A percentile compares a stretch with the other conserved stretches of the same genome.
Conservation (phyloP, 1,284 basidiomycete genomes). For the Trichosporon ovoides region DNA sequence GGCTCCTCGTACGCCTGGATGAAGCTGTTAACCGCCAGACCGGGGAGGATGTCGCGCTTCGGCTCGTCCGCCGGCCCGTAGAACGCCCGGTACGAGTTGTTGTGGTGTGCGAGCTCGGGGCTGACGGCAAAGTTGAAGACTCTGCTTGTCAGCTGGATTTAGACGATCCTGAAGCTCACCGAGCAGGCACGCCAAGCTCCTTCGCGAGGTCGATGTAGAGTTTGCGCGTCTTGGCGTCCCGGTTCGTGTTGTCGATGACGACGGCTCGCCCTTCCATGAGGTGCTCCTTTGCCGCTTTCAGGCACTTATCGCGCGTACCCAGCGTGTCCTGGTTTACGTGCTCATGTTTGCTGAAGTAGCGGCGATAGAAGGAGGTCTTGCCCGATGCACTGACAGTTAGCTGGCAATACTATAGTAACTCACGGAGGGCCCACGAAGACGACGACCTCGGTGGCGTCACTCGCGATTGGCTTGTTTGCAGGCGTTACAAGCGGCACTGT, state of each 20-base stretch:
- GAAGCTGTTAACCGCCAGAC: conserved; percentile 60
- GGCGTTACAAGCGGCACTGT: conserved; percentile 60
- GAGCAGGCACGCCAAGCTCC: conserved; percentile 55
- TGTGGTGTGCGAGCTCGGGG: conserved; percentile 76
- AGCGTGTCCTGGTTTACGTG: conserved; percentile 85
- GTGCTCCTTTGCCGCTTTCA: conserved; percentile 59
- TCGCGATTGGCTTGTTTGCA: conserved; percentile 59
- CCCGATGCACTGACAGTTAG: conserved; percentile 57
- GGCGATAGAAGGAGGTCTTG: conserved; percentile 73
- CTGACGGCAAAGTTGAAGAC: conserved; percentile 69
- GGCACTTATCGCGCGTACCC: conserved; percentile 63
- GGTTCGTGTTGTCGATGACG: conserved; percentile 85
- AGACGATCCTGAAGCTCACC: conserved; percentile 50
- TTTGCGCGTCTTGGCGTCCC: conserved; percentile 62
- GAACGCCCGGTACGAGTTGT: conserved; percentile 76
- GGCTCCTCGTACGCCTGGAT: conserved; percentile 64
- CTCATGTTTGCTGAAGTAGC: conserved; percentile 67
- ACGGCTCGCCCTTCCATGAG: conserved; percentile 60
- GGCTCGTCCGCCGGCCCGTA: conserved; percentile 34
- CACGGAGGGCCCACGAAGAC: conserved; percentile 79
- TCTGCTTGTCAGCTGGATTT: conserved; percentile 46
- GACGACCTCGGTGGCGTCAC: conserved; percentile 57
- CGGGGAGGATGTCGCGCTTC: conserved; percentile 59
- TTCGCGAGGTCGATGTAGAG: conserved; percentile 64
- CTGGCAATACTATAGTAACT: conserved; percentile 6